phyloP scores from a whole-genome alignment of 495 filamentous ascomycete species.

The Penicillium silybi region DNA sequence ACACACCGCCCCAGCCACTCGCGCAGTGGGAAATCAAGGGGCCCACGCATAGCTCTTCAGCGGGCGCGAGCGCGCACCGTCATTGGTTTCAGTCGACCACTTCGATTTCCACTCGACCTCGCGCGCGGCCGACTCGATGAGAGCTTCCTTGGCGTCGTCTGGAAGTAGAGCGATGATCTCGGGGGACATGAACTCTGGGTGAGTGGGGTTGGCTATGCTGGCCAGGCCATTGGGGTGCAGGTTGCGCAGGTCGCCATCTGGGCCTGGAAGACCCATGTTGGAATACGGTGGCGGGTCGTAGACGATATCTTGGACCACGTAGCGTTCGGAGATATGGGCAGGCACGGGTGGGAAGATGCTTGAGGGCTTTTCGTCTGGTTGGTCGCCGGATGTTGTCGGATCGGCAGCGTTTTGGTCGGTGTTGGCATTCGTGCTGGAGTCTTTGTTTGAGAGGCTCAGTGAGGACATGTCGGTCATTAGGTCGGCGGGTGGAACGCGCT shows the following conservation, averaged over 20 bases:
- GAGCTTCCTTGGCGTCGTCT: conserved; percentile 63
- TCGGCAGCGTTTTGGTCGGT: not conserved
- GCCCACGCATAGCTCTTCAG: conserved; percentile 51
- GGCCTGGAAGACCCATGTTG: conserved; percentile 59
- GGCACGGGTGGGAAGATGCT: conserved; percentile 62
- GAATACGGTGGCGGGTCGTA: conserved; percentile 58
- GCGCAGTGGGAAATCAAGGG: conserved; percentile 19
- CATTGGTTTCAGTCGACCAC: conserved; percentile 61
- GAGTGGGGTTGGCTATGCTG: conserved; percentile 35
- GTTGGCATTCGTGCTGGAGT: conserved; percentile 1
- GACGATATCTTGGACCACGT: conserved; percentile 68
- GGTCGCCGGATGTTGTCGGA: conserved; percentile 3
- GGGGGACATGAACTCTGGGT: conserved; percentile 52
- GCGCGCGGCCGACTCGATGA: conserved; percentile 55
- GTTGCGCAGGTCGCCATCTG: conserved; percentile 56
- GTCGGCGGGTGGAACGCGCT: conserved; percentile 51
- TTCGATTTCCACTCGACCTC: conserved; percentile 69
- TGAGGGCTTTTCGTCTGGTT: not conserved
- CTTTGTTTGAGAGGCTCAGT: conserved; percentile 31
- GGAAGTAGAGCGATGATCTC: conserved; percentile 70
- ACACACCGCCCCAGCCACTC: not conserved
- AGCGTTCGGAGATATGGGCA: conserved; percentile 64
- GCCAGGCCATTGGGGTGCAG: conserved; percentile 63
- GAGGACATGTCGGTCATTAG: conserved; percentile 37
- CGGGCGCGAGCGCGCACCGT: conserved; percentile 44